Evolutionary conservation across 2,329 filamentous ascomycete species (phyloP).

Genomic region (Colletotrichum sp.): DNA sequence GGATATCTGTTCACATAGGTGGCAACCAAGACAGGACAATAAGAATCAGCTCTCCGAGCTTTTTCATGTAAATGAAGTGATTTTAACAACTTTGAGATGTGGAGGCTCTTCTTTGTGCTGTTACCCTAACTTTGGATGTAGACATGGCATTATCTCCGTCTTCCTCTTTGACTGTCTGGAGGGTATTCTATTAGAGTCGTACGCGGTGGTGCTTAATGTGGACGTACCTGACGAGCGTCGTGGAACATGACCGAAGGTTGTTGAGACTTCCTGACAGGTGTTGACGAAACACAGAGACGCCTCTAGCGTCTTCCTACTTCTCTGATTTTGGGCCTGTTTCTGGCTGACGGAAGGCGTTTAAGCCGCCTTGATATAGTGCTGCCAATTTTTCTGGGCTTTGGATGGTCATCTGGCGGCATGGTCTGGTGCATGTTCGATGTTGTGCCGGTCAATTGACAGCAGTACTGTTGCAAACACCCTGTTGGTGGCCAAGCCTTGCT

Average conservation of each 20-base stretch:
- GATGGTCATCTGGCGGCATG: accelerated
- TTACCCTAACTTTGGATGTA: accelerated
- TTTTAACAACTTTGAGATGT: accelerated
- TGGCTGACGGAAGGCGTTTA: accelerated
- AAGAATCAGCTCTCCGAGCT: neutral
- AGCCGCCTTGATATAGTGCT: accelerated
- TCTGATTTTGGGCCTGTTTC: accelerated
- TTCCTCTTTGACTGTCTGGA: accelerated
- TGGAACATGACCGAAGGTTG: neutral
- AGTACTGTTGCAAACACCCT: neutral
- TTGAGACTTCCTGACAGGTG: accelerated
- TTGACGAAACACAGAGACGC: neutral
- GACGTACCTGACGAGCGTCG: neutral
- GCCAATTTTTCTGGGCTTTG: neutral
- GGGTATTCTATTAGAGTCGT: neutral
- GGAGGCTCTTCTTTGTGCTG: neutral
- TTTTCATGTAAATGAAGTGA: neutral
- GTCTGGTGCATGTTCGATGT: accelerated
- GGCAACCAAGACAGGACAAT: accelerated
- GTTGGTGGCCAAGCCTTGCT: neutral
- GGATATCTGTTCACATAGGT: neutral
- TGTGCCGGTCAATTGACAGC: neutral
- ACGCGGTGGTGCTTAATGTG: neutral
- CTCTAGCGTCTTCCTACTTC: accelerated
- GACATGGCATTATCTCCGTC: neutral